Base-by-base conservation (phyloP, 2,329 filamentous ascomycete genomes). In the Furcasterigmium furcatum region DNA sequence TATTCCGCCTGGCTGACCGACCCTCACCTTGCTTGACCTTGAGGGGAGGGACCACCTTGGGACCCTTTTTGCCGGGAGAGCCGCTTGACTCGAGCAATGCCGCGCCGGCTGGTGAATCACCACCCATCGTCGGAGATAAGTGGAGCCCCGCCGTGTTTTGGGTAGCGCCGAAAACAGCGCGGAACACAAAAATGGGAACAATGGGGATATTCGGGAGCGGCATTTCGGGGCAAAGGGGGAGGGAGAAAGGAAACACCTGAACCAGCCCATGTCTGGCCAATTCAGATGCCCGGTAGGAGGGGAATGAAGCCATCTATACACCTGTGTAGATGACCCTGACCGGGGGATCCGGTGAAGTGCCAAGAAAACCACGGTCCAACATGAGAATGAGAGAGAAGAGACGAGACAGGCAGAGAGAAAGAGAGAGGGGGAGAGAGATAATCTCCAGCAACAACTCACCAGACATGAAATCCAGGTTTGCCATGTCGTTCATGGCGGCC, bases 381-480 rank as follows among this genome's bases (percentile, higher is more conserved):
- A 19, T 18, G 27, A 42, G n/a, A 36, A 22, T 41, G 30, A 21
- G 9, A 5, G 19, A 27, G 20, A 29, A 6, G n/a, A 12, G 10
- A 12, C 14, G 9, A 22, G 10, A 8, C 12, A 12, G 20, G 5
- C 20, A 16, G 10, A 14, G 10, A 45, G n/a, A 25, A 19, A n/a
- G n/a, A n/a, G n/a, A n/a, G n/a, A n/a, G n/a, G n/a, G n/a, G n/a
- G n/a, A n/a, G n/a, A n/a, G n/a, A n/a, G n/a, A n/a, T n/a, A n/a
- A n/a, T n/a, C n/a, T n/a, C n/a, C n/a, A n/a, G n/a, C n/a, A n/a
- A n/a, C 36, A 45, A 71, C 73, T 68, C 48, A 79, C 76, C 67
- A 61, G 69, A 55, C 49, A 77, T 72, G 46, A 79, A 79, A 48
- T 80, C 75, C 44, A 78, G 58, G 48, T 59, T 62, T 36, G 67